A percentile compares a stretch with the other conserved stretches of the same genome.
phyloP scores from a whole-genome alignment of 2,329 filamentous ascomycete species.

The Botrytis elliptica region DNA sequence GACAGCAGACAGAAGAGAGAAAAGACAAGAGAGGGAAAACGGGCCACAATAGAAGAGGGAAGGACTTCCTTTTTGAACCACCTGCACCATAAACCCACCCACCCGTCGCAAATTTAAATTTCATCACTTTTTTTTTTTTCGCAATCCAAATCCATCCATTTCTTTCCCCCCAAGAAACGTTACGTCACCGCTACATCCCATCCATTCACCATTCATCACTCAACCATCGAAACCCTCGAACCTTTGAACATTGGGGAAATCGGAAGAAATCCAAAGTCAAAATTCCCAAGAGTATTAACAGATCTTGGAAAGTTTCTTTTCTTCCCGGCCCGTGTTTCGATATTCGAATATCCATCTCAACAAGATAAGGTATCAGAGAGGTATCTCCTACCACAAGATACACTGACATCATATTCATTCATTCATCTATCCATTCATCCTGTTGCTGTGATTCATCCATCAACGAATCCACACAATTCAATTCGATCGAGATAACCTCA shows the following conservation, averaged over 20 bases:
- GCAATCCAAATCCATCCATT: background rate
- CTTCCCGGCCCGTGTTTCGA: background rate
- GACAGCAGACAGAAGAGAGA: too few species aligned
- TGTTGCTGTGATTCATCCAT: background rate
- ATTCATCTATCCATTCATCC: background rate
- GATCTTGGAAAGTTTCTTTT: background rate
- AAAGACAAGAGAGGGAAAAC: background rate
- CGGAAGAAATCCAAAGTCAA: background rate
- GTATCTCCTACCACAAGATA: background rate
- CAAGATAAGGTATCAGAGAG: background rate
- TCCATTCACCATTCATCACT: background rate
- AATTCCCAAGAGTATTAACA: background rate
- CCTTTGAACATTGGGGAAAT: background rate
- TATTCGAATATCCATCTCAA: background rate
- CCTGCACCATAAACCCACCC: background rate
- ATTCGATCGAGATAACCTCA: background rate
- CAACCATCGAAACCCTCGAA: background rate
- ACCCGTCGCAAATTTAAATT: background rate
- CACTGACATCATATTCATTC: background rate
- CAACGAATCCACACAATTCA: background rate
- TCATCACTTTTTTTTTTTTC: background rate
- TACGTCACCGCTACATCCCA: background rate
- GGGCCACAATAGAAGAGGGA: background rate
- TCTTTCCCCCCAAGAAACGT: background rate
- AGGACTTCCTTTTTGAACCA: background rate